A percentile compares a stretch with the other conserved stretches of the same genome.
phyloP scores from a whole-genome alignment of 2,329 filamentous ascomycete genomes.

The Apiospora aurea region DNA sequence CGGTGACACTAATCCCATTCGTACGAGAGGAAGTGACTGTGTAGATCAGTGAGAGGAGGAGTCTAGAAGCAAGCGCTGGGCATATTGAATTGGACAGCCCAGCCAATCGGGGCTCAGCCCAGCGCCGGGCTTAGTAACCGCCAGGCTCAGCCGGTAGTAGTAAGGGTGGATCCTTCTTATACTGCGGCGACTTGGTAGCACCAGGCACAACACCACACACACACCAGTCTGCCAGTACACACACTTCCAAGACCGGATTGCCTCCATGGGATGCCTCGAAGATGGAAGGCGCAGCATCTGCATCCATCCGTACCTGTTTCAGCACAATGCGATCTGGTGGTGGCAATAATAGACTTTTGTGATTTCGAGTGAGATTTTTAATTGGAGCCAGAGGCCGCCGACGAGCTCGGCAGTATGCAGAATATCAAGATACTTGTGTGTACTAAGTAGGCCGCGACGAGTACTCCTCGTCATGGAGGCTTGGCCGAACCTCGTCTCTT shows the following conservation, averaged over 20 bases:
- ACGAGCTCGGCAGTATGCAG: neutral
- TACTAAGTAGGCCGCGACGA: neutral
- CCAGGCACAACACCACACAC: slow-evolving; percentile 1
- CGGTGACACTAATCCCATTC: neutral
- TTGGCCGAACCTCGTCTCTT: neutral
- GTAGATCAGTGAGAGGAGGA: slow-evolving; percentile 1
- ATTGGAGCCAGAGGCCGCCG: slow-evolving; percentile 15
- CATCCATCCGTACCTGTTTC: neutral
- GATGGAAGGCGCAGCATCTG: slow-evolving; percentile 4
- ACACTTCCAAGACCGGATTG: neutral
- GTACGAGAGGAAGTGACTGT: neutral
- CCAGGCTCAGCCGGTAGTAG: neutral
- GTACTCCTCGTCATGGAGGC: neutral
- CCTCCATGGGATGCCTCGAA: neutral
- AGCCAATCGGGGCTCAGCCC: slow-evolving; percentile 4
- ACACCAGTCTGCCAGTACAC: too few species aligned
- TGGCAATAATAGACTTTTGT: neutral
- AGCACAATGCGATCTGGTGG: neutral
- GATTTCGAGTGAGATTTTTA: neutral
- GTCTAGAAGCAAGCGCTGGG: neutral
- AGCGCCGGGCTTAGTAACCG: neutral
- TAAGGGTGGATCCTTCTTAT: neutral
- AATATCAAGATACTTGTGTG: neutral
- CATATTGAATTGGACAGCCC: neutral
- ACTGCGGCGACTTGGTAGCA: neutral